These are phyloP conservation scores for Teratosphaeria gauchensis DNA, from an alignment of 2,329 filamentous ascomycete genomes.

Conservation along the genomic window DNA sequence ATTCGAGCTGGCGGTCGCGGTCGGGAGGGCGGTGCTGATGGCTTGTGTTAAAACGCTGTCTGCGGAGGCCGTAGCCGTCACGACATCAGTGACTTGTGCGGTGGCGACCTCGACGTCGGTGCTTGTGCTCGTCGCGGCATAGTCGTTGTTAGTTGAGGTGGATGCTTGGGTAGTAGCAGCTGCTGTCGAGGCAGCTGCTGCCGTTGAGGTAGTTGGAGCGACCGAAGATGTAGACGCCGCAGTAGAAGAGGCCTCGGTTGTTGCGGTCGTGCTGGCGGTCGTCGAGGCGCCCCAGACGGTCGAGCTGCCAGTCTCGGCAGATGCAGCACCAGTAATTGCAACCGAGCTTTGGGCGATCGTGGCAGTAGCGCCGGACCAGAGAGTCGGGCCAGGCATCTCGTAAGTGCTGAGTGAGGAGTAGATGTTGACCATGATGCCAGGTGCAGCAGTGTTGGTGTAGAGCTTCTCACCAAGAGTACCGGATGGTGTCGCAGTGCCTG, in stretches of 20 bases:
- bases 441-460: slow-evolving; percentile 45
- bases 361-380: slow-evolving; percentile 8
- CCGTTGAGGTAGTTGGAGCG: neutral
- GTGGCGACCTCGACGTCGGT: slow-evolving; percentile 1
- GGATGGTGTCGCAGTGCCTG: slow-evolving; percentile 39
- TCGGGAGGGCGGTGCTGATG: slow-evolving; percentile 2
- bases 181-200: neutral
- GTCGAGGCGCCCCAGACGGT: slow-evolving; percentile 1
- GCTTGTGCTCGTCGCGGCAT: neutral
- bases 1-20: neutral
- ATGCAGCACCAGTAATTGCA: slow-evolving; percentile 1
- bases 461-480: slow-evolving; percentile 45
- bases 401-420: slow-evolving; percentile 42
- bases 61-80: slow-evolving; percentile 1
- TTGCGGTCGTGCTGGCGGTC: neutral
- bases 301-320: slow-evolving; percentile 1
- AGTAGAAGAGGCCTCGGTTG: neutral
- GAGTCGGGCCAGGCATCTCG: slow-evolving; percentile 42
- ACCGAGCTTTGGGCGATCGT: slow-evolving; percentile 4
- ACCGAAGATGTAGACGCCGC: slow-evolving; percentile 1
- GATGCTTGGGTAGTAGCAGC: neutral
- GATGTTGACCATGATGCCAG: slow-evolving; percentile 52
- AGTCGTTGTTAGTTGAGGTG: neutral
- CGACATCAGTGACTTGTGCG: neutral
- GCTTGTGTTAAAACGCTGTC: neutral